Conservation (phyloP, 257 asterid genomes). For the Eucommia ulmoides region DNA sequence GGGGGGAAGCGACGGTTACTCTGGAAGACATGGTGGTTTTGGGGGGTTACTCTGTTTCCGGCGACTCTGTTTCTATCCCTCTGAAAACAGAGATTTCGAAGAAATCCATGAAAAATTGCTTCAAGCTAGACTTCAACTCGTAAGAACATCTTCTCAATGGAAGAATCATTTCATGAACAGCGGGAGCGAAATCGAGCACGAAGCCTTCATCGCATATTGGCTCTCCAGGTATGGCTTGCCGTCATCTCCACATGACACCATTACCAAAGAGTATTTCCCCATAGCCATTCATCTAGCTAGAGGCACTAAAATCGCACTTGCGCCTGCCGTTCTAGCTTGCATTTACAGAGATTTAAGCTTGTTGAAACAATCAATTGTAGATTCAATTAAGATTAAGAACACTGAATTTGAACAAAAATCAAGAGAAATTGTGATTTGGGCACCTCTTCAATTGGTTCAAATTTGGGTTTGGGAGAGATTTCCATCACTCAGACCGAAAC, state of each 20-base stretch:
- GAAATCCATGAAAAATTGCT: not conserved
- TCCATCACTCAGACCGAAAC: not conserved
- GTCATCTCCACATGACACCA: not conserved
- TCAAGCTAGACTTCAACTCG: not conserved
- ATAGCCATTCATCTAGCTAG: conserved; percentile 16
- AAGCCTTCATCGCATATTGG: conserved; percentile 22
- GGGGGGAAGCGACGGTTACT: not conserved
- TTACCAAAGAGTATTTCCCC: conserved; percentile 5
- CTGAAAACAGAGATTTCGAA: not conserved
- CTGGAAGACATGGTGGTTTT: not conserved
- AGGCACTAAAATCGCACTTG: conserved; percentile 18
- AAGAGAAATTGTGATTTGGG: conserved; percentile 7
- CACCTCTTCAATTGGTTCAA: conserved; percentile 7
- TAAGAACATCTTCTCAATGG: not conserved
- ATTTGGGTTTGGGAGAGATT: conserved; percentile 7
- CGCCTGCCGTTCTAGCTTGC: conserved; percentile 23
- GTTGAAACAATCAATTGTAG: conserved; percentile 8
- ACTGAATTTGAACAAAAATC: not conserved
- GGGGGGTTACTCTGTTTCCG: not conserved
- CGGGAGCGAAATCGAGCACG: conserved; percentile 12
- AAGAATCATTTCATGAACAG: not conserved
- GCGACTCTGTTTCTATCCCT: not conserved
- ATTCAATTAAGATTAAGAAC: not conserved
- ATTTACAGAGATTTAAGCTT: conserved; percentile 10
- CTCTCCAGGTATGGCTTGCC: conserved; percentile 22